Percentiles rank a stretch among this genome's conserved stretches.
Conservation (phyloP, 192 early-diverging fungal genomes). For the Radiomyces spectabilis region DNA sequence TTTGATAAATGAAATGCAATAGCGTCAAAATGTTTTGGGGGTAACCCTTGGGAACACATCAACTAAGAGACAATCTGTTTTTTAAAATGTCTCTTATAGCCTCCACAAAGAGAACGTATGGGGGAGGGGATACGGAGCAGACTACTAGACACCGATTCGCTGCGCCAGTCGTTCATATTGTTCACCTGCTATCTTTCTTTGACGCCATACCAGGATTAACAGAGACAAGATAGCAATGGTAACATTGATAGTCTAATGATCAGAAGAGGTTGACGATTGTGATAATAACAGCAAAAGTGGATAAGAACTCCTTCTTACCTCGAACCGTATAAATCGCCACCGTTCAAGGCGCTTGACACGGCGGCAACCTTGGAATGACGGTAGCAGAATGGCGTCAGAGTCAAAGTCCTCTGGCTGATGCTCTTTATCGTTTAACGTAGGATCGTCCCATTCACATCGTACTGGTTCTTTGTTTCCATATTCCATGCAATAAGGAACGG, state of each 20-base stretch:
- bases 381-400: slow-evolving; percentile 15
- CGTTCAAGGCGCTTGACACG: slow-evolving; percentile 20
- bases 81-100: too few species aligned
- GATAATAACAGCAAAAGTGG: too few species aligned
- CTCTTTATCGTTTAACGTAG: slow-evolving; percentile 4
- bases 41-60: too few species aligned
- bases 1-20: too few species aligned
- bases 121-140: not conserved
- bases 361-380: slow-evolving; percentile 21
- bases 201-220: slow-evolving; percentile 24
- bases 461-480: slow-evolving; percentile 33
- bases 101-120: too few species aligned
- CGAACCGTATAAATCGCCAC: slow-evolving; percentile 16
- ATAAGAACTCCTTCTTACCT: too few species aligned
- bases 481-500: slow-evolving; percentile 19
- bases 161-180: slow-evolving; percentile 28
- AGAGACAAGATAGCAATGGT: slow-evolving; percentile 14
- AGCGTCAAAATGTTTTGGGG: too few species aligned
- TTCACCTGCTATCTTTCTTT: slow-evolving; percentile 23
- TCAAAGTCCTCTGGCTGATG: slow-evolving; percentile 10
- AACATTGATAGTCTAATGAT: slow-evolving; percentile 17
- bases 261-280: too few species aligned
- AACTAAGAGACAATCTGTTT: too few species aligned
- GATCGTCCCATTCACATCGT: slow-evolving; percentile 23
- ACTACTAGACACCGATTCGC: slow-evolving; percentile 21